A percentile compares a stretch with the other conserved stretches of the same genome.
Conservation (phyloP, 2,329 filamentous ascomycete species). For the Diaporthe citrichinensis region DNA sequence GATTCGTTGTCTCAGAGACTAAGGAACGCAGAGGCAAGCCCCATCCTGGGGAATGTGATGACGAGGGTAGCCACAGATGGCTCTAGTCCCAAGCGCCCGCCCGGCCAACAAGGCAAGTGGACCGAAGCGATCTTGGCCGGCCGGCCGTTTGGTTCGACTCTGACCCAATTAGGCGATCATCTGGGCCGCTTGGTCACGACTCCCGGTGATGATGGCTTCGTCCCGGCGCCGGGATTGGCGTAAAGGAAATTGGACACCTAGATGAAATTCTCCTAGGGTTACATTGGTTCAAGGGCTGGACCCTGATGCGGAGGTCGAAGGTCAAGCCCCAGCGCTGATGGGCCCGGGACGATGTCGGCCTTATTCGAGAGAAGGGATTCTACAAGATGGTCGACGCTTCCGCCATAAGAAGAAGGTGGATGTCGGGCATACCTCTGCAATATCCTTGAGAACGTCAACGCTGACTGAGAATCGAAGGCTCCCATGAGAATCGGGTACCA, state of each 20-base stretch:
- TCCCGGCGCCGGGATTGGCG: slow-evolving; percentile 21
- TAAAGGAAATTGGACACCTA: slow-evolving; percentile 18
- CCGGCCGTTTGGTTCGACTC: slow-evolving; percentile 9
- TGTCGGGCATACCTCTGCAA: neutral
- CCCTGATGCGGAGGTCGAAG: slow-evolving; percentile 10
- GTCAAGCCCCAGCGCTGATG: slow-evolving; percentile 15
- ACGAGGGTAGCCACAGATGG: neutral
- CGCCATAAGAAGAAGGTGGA: slow-evolving; percentile 17
- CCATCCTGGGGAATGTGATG: slow-evolving; percentile 19
- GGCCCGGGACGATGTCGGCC: slow-evolving; percentile 32
- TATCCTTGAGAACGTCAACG: neutral
- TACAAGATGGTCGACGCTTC: slow-evolving; percentile 22
- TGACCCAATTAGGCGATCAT: slow-evolving; percentile 28
- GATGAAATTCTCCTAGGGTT: slow-evolving; percentile 1
- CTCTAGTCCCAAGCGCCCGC: slow-evolving; percentile 5
- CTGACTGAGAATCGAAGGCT: neutral
- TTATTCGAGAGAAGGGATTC: neutral
- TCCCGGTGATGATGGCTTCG: slow-evolving; percentile 31
- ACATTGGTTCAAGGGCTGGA: slow-evolving; percentile 25
- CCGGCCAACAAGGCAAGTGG: slow-evolving; percentile 30
- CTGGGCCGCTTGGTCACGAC: slow-evolving; percentile 19
- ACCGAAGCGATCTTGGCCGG: slow-evolving; percentile 18
- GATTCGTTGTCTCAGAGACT: slow-evolving; percentile 29
- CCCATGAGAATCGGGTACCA: neutral
- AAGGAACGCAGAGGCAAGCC: slow-evolving; percentile 21